Base-by-base conservation (phyloP, 345 rosid species). In the Eutrema heterophyllum region DNA sequence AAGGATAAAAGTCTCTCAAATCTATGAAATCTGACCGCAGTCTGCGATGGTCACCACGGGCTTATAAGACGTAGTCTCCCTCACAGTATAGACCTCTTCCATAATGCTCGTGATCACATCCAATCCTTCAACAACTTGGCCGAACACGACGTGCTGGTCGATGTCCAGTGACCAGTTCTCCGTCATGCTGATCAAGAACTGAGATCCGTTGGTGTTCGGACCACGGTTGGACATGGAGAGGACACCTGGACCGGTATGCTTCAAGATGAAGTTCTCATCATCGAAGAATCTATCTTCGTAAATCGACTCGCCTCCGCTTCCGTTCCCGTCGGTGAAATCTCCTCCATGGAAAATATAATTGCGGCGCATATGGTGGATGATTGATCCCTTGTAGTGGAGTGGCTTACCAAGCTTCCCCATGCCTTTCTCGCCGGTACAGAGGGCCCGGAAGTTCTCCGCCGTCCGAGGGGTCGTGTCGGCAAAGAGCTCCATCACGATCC, bases 391-490 rank as follows among this genome's bases (percentile, higher is more conserved):
- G 81, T 77, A 88, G 80, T 86, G 87, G 6, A 86, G 81, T 0
- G 87, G 89, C 84, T 83, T 86, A 49, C 93, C 77, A 15, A 21
- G 2, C 33, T 50, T 55, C 1, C 86, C 83, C 7, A 15, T 13
- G 6, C 86, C 87, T 45, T 83, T 67, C 71, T 67, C 48, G 2
- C 71, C 60, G 7, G 57, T 49, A 49, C 70, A 49, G 0, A 65
- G 57, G 2, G 86, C 88, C 1, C 93, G 68, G 80, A 86, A 86
- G 64, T 85, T 85, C 79, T 84, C 88, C 0, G 83, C 93, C 10
- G 87, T 86, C 5, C 52, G 41, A 0, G 84, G 84, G 0, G 76
- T 70, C 8, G 43, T 65, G 26, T 85, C 85, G 12, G 81, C 83
- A 50, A 10, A 85, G 13, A 83, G 80, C 77, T 86, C 89, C 73